These are phyloP conservation scores for Lactarius sanguifluus DNA, from an alignment of 768 basidiomycete species.

Conservation along the genomic window DNA sequence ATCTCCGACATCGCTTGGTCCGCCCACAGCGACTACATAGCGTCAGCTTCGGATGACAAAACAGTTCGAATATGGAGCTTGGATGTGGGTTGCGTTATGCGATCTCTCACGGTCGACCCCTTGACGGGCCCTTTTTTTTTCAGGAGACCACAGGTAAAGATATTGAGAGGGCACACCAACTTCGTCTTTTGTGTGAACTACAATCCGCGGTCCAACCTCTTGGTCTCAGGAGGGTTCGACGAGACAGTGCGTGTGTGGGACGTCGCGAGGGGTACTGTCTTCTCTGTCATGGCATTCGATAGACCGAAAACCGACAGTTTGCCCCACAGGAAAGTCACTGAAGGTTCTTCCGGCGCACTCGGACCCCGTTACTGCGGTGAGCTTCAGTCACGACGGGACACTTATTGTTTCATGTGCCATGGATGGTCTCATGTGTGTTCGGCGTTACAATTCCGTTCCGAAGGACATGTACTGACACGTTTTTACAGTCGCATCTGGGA, in stretches of 20 bases:
- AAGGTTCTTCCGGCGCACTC: constrained; percentile 93
- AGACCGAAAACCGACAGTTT: neutral
- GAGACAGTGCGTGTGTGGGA: constrained; percentile 99
- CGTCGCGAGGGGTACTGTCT: constrained; percentile 69
- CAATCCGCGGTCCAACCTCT: constrained; percentile 83
- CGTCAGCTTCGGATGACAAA: constrained; percentile 93
- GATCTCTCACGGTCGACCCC: constrained; percentile 8
- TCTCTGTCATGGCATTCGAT: neutral
- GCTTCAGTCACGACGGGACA: constrained; percentile 93
- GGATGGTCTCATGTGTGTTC: constrained; percentile 90
- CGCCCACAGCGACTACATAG: constrained; percentile 73
- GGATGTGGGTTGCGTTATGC: constrained; percentile 48
- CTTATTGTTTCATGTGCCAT: constrained; percentile 93
- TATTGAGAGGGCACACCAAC: constrained; percentile 83
- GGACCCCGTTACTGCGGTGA: constrained; percentile 92
- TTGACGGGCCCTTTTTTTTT: constrained; percentile 8
- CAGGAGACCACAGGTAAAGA: constrained; percentile 62
- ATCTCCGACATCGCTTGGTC: constrained; percentile 94
- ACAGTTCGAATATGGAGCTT: constrained; percentile 84
- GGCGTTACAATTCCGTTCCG: neutral
- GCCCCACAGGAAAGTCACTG: constrained; percentile 66
- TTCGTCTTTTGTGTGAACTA: constrained; percentile 94
- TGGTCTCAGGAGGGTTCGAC: constrained; percentile 93
- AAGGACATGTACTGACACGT: constrained; percentile 4
- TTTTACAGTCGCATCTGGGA: constrained; percentile 90